Base-by-base conservation (phyloP, 1,284 basidiomycete species). In the Retiboletus flavoniger region DNA sequence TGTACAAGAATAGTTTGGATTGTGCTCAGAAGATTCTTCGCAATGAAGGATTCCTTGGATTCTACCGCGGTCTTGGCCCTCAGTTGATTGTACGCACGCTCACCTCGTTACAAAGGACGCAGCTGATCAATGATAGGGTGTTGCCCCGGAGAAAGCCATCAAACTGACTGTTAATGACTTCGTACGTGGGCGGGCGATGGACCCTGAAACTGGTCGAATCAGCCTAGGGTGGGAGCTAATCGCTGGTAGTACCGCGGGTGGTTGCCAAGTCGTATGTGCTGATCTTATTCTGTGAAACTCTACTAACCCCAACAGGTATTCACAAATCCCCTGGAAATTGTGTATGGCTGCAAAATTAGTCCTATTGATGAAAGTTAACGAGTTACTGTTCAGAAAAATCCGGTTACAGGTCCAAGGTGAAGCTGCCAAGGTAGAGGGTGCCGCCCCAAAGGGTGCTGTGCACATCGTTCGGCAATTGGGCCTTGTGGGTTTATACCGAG, bases 121-220 rank as follows among this genome's bases (percentile, higher is more conserved):
- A 35, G 32, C 54, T 61, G 19, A 61, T 11, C 16, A 49, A 57
- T 34, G 35, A 40, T 69, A 94, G 91, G 96, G 96, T 66, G 96
- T 99, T 40, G 97, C 96, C 13, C 96, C 96, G 13, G 96, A 99
- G 74, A 99, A 97, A 76, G 94, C 94, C 11, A 96, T 97, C 75
- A 97, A 99, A 73, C 76, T 95, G 55, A 97, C 96, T 3, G 89
- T 99, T 60, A 99, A 99, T 77, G 96, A 98, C 68, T 76, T 97
- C 50, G 82, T 99, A 34, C 86, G 96, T 51, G 80, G 84, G 17
- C 82, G 85, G 54, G 85, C 88, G 13, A 95, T 86, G 73, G 95
- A 99, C 72, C 92, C 94, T 31, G 93, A 96, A 71, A 98, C 95
- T 7, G 97, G 97, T 21, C 82, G 90, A 54, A 98, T 99, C 70